A percentile compares a stretch with the other conserved stretches of the same genome.
phyloP scores from a whole-genome alignment of 75 land plant genomes.

The Isoetes taiwanensis region DNA sequence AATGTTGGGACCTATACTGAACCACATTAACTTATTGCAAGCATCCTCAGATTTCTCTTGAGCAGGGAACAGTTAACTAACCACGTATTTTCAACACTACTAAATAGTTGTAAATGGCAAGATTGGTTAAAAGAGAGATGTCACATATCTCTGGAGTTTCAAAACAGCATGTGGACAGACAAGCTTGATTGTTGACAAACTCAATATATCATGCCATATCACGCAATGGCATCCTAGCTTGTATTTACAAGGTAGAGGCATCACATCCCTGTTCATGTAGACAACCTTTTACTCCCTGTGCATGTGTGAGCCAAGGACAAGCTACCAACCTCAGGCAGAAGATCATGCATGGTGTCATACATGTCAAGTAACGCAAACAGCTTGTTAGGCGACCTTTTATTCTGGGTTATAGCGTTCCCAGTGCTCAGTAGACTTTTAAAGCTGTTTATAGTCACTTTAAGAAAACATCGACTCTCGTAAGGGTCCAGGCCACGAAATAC shows the following conservation, averaged over 20 bases:
- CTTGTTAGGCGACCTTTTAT: slow-evolving; percentile 20
- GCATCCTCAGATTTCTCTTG: too few relatives aligned
- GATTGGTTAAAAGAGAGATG: too few relatives aligned
- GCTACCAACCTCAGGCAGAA: slow-evolving; percentile 19
- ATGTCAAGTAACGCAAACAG: slow-evolving; percentile 18
- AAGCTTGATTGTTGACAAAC: too few relatives aligned
- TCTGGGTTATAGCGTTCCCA: slow-evolving; percentile 24
- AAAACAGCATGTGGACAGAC: too few relatives aligned
- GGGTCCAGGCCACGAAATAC: slow-evolving; percentile 24
- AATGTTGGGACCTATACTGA: too few relatives aligned
- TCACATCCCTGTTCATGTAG: too few relatives aligned
- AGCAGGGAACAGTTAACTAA: too few relatives aligned
- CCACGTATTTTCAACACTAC: too few relatives aligned
- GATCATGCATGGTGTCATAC: slow-evolving; percentile 26
- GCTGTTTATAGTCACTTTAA: slow-evolving; percentile 18
- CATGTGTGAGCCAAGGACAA: not conserved
- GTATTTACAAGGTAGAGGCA: not conserved
- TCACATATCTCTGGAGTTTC: too few relatives aligned
- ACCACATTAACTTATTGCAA: too few relatives aligned
- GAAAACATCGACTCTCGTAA: slow-evolving; percentile 16
- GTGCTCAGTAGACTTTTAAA: slow-evolving; percentile 18
- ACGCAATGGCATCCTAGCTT: not conserved
- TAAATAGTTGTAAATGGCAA: too few relatives aligned
- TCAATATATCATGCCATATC: not conserved
- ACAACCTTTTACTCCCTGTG: too few relatives aligned